Conservation (phyloP, 495 filamentous ascomycete species). For the Massariosphaeria phaeospora region DNA sequence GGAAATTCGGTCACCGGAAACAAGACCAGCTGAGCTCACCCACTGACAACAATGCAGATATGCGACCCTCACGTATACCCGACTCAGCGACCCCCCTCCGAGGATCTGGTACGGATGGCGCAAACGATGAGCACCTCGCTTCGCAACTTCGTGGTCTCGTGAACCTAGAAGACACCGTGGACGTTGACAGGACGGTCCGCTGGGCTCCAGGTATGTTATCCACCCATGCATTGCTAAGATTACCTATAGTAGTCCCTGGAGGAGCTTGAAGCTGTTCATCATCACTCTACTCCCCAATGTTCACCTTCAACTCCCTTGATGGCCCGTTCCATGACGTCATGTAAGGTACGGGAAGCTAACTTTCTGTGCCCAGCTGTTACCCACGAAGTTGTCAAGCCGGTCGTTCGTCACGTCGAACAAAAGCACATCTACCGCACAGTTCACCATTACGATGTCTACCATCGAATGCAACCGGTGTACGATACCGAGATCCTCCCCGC, state of each 20-base stretch:
- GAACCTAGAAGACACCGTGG: slow-evolving; percentile 31
- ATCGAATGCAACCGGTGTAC: slow-evolving; percentile 50
- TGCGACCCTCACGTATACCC: neutral
- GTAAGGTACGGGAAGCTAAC: too few relatives aligned
- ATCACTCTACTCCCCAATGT: too few relatives aligned
- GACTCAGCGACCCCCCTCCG: neutral
- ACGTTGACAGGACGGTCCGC: slow-evolving; percentile 25
- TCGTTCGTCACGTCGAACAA: slow-evolving; percentile 47
- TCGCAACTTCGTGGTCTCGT: slow-evolving; percentile 7
- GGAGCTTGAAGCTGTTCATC: too few relatives aligned
- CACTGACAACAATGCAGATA: neutral
- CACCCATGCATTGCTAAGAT: neutral
- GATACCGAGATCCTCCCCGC: slow-evolving; percentile 48
- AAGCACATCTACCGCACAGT: slow-evolving; percentile 53
- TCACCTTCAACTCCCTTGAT: too few relatives aligned
- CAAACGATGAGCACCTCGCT: too few relatives aligned
- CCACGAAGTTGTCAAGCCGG: slow-evolving; percentile 49
- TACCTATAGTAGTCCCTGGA: too few relatives aligned
- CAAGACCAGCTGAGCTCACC: neutral
- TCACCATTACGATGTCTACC: slow-evolving; percentile 52
- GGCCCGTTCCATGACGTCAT: too few relatives aligned
- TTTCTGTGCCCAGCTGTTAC: slow-evolving; percentile 44
- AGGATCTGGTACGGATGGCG: too few relatives aligned
- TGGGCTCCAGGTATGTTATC: slow-evolving; percentile 33
- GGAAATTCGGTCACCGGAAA: neutral